Evolutionary conservation across 352 stramenopile genomes (phyloP).

Genomic region (Phytophthora brassicae): DNA sequence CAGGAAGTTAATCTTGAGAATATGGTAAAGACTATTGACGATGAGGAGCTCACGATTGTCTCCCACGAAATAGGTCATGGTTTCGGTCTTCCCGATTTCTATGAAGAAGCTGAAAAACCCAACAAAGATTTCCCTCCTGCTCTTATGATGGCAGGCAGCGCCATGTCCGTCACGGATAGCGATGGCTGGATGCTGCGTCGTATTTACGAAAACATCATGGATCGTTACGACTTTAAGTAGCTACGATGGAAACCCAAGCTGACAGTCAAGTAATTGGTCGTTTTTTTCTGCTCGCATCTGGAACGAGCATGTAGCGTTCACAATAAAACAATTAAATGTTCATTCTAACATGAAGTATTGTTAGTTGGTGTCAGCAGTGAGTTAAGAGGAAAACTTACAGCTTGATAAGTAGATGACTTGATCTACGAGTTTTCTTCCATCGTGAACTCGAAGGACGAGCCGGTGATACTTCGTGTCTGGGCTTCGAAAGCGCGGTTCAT

Average conservation of each 20-base stretch:
- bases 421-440: conserved; percentile 37
- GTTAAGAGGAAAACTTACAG: not conserved
- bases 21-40: conserved; percentile 33
- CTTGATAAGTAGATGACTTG: not conserved
- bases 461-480: conserved; percentile 55
- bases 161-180: conserved; percentile 21
- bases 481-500: conserved; percentile 73
- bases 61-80: conserved; percentile 36
- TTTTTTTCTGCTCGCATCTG: conserved; percentile 6
- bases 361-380: no score
- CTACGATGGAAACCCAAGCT: no score
- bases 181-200: conserved; percentile 38
- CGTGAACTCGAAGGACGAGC: conserved; percentile 54
- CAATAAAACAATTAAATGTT: conserved; percentile 2
- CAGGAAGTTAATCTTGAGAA: conserved; percentile 32
- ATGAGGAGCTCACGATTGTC: conserved; percentile 28
- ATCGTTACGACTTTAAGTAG: conserved; percentile 25
- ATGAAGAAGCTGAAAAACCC: conserved; percentile 13
- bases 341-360: no score
- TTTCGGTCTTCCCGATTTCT: conserved; percentile 25
- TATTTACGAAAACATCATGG: conserved; percentile 12
- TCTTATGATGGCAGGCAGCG: conserved; percentile 32
- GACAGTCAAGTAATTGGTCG: not conserved
- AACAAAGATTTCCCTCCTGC: conserved; percentile 8
- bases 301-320: conserved; percentile 2